These are phyloP conservation scores for Sanghuangporus baumii DNA, from an alignment of 1,284 basidiomycete genomes.

Conservation along the genomic window DNA sequence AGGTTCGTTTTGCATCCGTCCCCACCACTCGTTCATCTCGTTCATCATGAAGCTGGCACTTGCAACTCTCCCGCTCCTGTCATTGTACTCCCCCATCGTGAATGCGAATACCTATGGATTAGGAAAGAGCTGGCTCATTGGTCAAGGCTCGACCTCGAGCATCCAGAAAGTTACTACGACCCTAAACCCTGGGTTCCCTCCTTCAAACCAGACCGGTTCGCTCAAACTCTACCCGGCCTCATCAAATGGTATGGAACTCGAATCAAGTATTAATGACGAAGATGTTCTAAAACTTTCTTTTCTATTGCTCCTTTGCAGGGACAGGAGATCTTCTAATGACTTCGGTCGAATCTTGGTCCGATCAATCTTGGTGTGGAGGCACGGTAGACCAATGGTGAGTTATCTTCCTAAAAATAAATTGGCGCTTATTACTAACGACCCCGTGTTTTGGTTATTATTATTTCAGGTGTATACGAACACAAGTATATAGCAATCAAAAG, in stretches of 20 bases:
- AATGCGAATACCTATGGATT: constrained; percentile 11
- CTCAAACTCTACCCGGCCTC: constrained; percentile 13
- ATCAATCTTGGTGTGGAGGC: constrained; percentile 15
- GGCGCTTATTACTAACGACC: neutral
- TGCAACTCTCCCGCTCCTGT: neutral
- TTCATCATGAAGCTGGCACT: constrained; percentile 5
- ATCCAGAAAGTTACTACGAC: constrained; percentile 15
- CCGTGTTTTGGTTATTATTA: neutral
- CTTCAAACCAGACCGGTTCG: constrained; percentile 6
- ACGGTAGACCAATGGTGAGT: constrained; percentile 12
- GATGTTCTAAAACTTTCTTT: too few relatives aligned
- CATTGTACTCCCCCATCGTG: neutral
- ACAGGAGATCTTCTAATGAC: constrained; percentile 15
- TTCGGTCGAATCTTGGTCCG: constrained; percentile 8
- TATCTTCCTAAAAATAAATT: neutral
- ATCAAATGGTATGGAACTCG: constrained; percentile 10
- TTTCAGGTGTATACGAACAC: constrained; percentile 15
- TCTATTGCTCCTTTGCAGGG: neutral
- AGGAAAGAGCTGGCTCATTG: constrained; percentile 15
- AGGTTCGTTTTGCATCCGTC: neutral
- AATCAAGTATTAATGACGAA: neutral
- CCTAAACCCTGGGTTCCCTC: constrained; percentile 13
- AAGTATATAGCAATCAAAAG: constrained; percentile 6
- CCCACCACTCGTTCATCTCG: neutral
- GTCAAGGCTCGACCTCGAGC: constrained; percentile 6